phyloP scores from a whole-genome alignment of 2,329 filamentous ascomycete species.

The Hypoxylon sp. region DNA sequence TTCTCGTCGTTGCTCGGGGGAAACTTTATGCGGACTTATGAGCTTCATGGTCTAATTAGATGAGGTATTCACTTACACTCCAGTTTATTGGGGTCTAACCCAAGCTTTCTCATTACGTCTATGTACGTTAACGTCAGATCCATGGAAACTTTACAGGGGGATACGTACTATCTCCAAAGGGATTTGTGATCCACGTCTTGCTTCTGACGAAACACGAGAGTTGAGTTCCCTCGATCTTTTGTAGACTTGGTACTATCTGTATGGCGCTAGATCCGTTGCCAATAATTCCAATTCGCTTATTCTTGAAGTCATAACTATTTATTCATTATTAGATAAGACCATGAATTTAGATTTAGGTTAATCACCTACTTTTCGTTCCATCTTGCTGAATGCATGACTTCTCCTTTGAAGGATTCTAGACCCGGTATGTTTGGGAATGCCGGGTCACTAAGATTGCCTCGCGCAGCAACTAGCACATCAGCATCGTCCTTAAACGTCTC shows the following conservation, averaged over 20 bases:
- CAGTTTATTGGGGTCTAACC: conserved; percentile 57
- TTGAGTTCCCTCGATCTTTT: conserved; percentile 59
- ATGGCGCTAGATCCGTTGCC: conserved; percentile 69
- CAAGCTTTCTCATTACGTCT: conserved; percentile 60
- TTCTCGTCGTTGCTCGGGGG: conserved; percentile 57
- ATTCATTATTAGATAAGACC: conserved; percentile 21
- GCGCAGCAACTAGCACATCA: conserved; percentile 60
- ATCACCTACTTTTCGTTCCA: conserved; percentile 60
- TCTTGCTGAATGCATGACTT: conserved; percentile 62
- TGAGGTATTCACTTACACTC: conserved; percentile 55
- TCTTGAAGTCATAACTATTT: conserved; percentile 62
- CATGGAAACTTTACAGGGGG: no score
- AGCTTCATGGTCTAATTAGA: not conserved
- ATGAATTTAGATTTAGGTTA: not conserved
- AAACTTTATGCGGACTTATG: conserved; percentile 51
- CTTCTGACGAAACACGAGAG: conserved; percentile 65
- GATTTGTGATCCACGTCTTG: conserved; percentile 65
- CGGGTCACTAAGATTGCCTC: conserved; percentile 61
- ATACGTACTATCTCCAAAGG: conserved; percentile 60
- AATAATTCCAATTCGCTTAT: conserved; percentile 66
- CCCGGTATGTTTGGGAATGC: conserved; percentile 63
- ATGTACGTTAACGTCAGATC: conserved; percentile 27
- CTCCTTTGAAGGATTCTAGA: conserved; percentile 59
- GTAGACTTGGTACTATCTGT: conserved; percentile 67
- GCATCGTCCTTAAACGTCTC: conserved; percentile 59